phyloP scores from a whole-genome alignment of 768 basidiomycete genomes.

The Kwoniella mangroviensis region DNA sequence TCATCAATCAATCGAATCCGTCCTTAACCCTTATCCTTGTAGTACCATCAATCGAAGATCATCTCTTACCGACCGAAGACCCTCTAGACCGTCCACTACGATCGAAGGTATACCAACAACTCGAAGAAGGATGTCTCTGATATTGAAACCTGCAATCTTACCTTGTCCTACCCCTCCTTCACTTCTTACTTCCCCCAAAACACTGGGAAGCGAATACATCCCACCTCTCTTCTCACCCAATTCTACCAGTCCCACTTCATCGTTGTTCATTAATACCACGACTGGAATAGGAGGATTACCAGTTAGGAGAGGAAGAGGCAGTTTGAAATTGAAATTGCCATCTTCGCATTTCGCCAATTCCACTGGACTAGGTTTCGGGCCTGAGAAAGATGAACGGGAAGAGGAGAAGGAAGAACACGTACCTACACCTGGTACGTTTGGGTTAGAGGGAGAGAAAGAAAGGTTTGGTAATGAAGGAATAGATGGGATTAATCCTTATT shows the following conservation, averaged over 20 bases:
- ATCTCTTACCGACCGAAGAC: conserved; percentile 8
- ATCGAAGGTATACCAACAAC: conserved; percentile 7
- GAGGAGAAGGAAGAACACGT: conserved; percentile 27
- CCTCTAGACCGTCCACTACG: conserved; percentile 11
- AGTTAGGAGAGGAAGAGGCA: conserved; percentile 19
- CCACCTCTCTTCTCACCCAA: conserved; percentile 22
- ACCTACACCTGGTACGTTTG: conserved; percentile 42
- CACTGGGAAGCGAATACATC: conserved; percentile 19
- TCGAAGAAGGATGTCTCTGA: conserved; percentile 23
- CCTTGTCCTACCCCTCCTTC: conserved; percentile 35
- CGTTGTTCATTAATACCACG: not conserved
- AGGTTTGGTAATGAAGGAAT: not conserved
- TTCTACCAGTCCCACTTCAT: not conserved
- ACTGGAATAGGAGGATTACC: conserved; percentile 2
- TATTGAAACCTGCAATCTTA: conserved; percentile 16
- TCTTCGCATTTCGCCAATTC: conserved; percentile 12
- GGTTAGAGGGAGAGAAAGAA: conserved; percentile 33
- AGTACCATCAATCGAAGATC: not conserved
- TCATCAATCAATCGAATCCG: conserved; percentile 11
- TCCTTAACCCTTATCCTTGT: conserved; percentile 4
- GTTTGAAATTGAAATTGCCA: conserved; percentile 22
- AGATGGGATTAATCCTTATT: conserved; percentile 39
- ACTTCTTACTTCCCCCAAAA: conserved; percentile 32
- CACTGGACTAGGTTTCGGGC: conserved; percentile 12
- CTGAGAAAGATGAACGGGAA: not conserved